phyloP scores from a whole-genome alignment of 2,329 filamentous ascomycete genomes.

The Epichloe sibirici region DNA sequence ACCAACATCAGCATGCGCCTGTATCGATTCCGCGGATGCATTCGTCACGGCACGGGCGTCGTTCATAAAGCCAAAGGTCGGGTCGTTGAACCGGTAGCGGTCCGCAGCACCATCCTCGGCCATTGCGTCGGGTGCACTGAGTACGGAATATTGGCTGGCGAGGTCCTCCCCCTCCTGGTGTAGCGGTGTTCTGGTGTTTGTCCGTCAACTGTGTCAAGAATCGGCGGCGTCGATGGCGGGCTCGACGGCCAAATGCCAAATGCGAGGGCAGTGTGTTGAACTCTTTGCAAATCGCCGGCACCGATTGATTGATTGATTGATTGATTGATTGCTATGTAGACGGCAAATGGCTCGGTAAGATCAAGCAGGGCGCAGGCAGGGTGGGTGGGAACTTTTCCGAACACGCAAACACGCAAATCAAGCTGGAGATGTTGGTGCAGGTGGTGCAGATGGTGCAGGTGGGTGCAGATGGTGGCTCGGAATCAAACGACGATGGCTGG shows the following conservation, averaged over 20 bases:
- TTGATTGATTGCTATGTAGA: not conserved
- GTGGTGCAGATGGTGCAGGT: too few relatives aligned
- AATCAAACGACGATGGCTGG: slow-evolving; percentile 7
- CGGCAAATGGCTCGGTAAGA: not conserved
- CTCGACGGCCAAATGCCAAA: slow-evolving; percentile 3
- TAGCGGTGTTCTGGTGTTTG: not conserved
- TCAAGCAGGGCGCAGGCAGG: not conserved
- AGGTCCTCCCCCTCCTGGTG: slow-evolving; percentile 1
- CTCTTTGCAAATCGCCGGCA: slow-evolving; percentile 1
- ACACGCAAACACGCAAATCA: slow-evolving; percentile 1
- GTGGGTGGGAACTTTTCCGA: not conserved
- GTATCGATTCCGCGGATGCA: slow-evolving; percentile 20
- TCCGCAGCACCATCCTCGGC: slow-evolving; percentile 27
- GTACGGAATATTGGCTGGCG: not conserved
- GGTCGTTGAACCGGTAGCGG: slow-evolving; percentile 33
- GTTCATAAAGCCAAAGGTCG: slow-evolving; percentile 25
- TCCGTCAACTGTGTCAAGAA: not conserved
- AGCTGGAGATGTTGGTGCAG: not conserved
- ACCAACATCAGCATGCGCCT: slow-evolving; percentile 19
- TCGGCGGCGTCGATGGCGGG: not conserved
- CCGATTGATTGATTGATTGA: not conserved
- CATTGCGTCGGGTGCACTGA: slow-evolving; percentile 18
- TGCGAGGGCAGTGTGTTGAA: not conserved
- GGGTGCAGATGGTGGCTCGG: slow-evolving; percentile 2
- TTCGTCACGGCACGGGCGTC: slow-evolving; percentile 17